These are phyloP conservation scores for Glycyrrhiza uralensis DNA, from an alignment of 306 rosid species.

Conservation along the genomic window DNA sequence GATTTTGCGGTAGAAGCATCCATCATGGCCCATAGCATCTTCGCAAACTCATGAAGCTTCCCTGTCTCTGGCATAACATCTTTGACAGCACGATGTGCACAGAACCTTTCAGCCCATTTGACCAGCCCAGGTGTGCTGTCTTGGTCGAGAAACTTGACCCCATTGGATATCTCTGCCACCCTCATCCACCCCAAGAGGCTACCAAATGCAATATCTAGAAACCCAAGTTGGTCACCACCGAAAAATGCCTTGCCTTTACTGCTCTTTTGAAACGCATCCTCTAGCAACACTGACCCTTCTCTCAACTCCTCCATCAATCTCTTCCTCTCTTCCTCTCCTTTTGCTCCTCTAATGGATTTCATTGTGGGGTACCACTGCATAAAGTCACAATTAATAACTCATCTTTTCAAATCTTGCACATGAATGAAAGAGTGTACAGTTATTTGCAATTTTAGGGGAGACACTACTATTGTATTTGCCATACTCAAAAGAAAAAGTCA, in stretches of 20 bases:
- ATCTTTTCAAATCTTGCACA: neutral
- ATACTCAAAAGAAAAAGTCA: too few relatives aligned
- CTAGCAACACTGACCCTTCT: constrained; percentile 37
- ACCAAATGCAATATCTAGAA: constrained; percentile 61
- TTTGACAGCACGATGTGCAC: constrained; percentile 43
- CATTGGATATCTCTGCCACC: constrained; percentile 33
- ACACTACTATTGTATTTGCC: too few relatives aligned
- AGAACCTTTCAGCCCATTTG: constrained; percentile 46
- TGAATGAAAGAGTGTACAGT: too few relatives aligned
- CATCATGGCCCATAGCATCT: constrained; percentile 14
- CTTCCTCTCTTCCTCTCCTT: constrained; percentile 43
- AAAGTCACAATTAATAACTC: neutral
- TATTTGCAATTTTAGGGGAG: too few relatives aligned
- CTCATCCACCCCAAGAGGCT: constrained; percentile 49
- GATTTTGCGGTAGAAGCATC: neutral
- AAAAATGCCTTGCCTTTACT: constrained; percentile 60
- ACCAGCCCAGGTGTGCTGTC: constrained; percentile 38
- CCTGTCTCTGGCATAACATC: constrained; percentile 44
- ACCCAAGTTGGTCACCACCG: constrained; percentile 51
- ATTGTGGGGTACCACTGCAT: constrained; percentile 51
- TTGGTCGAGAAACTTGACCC: constrained; percentile 41
- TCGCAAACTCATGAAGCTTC: constrained; percentile 50
- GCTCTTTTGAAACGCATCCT: constrained; percentile 36
- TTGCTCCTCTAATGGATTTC: constrained; percentile 26
- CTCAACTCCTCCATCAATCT: neutral